Evolutionary conservation across 1,139 yeast species (phyloP), one percentile per base, ranked within the genome.

Genomic region (Fermentozyma sake): DNA sequence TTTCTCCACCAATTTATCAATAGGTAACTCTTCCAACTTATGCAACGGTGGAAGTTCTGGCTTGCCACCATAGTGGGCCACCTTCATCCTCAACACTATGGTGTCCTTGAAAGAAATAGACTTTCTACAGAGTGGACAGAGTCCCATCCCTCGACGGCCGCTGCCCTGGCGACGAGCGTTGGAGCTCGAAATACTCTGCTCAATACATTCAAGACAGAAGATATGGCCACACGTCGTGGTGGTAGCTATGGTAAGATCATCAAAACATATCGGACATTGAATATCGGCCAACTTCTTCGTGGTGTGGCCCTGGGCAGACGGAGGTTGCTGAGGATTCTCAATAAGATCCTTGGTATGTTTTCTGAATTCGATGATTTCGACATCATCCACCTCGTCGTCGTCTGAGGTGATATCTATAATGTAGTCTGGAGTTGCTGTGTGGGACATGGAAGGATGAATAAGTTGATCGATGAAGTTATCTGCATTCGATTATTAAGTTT

Each of bases 211-310:
- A 9, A 67, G 48, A 33, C 73, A 67, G 40, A 64, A 67, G 2
- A 67, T 48, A 38, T 67, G 73, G 6, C 73, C 73, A 42, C 73
- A 67, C 2, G 58, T 46, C 0, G 72, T 65, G 20, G 59, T 52
- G 15, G 71, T 64, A 17, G 72, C 72, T 24, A 44, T 48, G 4
- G 50, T 46, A 20, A 67, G 44, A n/a, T 55, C 52, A 33, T 67
- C 73, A 38, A 67, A 66, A 41, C 73, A 67, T 13, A 67, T 62
- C 12, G 73, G 73, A 39, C 73, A 67, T 39, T 63, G 64, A 11
- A 61, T 46, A 33, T 62, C 66, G 11, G 55, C 46, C 26, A 67
- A 41, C 22, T 49, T 54, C 42, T 65, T 65, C 19, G 57, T 50
- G 10, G 44, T 38, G 23, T 44, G 42, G 2, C 33, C 33, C 16